Evolutionary conservation across 306 rosid species (phyloP).

Genomic region (Vigna unguiculata): DNA sequence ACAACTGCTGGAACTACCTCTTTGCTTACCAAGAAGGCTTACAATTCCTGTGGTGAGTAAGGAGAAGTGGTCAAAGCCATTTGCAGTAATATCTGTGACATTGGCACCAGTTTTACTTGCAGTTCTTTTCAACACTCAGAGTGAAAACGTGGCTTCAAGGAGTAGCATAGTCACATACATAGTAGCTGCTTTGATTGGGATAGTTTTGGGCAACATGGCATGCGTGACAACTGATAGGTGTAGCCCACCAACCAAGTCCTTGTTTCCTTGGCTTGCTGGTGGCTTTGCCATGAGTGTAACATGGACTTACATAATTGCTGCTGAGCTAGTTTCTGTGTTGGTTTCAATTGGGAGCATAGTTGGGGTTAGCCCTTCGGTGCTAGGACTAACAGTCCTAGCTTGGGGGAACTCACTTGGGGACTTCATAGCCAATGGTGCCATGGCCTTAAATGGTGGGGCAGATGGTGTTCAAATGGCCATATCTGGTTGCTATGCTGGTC

Average conservation of each 20-base stretch:
- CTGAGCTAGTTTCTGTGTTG: constrained; percentile 71
- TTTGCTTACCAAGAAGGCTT: constrained; percentile 73
- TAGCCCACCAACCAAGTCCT: constrained; percentile 67
- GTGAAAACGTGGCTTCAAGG: constrained; percentile 42
- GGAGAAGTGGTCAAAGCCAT: constrained; percentile 79
- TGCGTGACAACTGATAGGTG: constrained; percentile 53
- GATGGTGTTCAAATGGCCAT: constrained; percentile 83
- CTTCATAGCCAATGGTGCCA: constrained; percentile 69
- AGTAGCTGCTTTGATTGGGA: constrained; percentile 55
- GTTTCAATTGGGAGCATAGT: constrained; percentile 56
- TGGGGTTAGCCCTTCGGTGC: constrained; percentile 54
- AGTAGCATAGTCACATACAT: constrained; percentile 45
- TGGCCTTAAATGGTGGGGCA: constrained; percentile 78
- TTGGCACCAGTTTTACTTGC: constrained; percentile 73
- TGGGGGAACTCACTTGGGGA: constrained; percentile 74
- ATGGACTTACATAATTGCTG: constrained; percentile 81
- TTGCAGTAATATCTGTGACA: constrained; percentile 69
- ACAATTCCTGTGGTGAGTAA: constrained; percentile 78
- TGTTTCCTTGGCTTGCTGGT: constrained; percentile 73
- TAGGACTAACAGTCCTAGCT: constrained; percentile 57
- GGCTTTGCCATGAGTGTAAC: constrained; percentile 80
- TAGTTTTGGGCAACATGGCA: constrained; percentile 62
- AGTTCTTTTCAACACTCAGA: constrained; percentile 51
- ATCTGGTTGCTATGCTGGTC: constrained; percentile 85
- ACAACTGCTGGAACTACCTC: constrained; percentile 64